These are phyloP conservation scores for Lonicera japonica DNA, from an alignment of 129 eudicot genomes.

Conservation along the genomic window DNA sequence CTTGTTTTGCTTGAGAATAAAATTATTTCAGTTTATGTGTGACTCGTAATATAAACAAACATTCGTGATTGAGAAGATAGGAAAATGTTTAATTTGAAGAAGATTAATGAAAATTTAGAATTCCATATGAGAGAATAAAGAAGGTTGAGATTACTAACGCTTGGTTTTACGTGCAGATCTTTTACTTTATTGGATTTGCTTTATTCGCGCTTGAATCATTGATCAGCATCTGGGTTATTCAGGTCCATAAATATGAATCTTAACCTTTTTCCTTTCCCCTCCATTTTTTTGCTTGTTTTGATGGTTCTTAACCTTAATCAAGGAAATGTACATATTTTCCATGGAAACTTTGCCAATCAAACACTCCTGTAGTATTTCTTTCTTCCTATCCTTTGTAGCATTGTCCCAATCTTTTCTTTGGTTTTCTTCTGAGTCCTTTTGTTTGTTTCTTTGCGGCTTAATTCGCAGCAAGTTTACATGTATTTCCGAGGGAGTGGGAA, in stretches of 20 bases:
- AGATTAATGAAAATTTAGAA: too few relatives aligned
- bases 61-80: neutral
- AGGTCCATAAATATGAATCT: constrained; percentile 35
- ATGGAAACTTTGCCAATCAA: too few relatives aligned
- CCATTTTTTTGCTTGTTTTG: neutral
- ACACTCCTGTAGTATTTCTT: too few relatives aligned
- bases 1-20: too few relatives aligned
- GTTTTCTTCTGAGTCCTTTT: constrained; percentile 3
- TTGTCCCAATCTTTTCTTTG: neutral
- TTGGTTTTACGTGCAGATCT: constrained; percentile 43
- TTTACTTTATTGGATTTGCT: constrained; percentile 74
- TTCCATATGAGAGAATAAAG: neutral
- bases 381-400: neutral
- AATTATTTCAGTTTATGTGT: neutral
- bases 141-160: neutral
- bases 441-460: constrained; percentile 6
- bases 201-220: constrained; percentile 64
- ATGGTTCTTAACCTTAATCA: too few relatives aligned
- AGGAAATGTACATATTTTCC: too few relatives aligned
- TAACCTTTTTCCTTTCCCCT: neutral
- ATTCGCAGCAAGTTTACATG: constrained; percentile 83
- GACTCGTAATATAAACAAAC: too few relatives aligned
- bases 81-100: neutral
- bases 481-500: constrained; percentile 91
- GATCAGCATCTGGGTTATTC: constrained; percentile 94